These are phyloP conservation scores for Penicillium sp. DNA, from an alignment of 2,329 filamentous ascomycete genomes.

Conservation along the genomic window DNA sequence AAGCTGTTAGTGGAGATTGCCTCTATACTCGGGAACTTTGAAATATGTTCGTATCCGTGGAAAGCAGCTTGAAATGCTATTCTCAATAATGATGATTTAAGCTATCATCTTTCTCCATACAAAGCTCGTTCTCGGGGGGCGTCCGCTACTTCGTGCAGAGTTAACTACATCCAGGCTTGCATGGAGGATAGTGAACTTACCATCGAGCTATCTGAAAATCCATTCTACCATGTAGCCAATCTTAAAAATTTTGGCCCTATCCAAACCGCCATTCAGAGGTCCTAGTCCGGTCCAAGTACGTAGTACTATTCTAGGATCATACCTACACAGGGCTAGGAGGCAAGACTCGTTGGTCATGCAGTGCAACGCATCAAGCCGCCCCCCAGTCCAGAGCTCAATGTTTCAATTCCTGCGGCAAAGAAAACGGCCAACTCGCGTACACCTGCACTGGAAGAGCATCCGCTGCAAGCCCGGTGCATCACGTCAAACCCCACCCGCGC, in stretches of 20 bases:
- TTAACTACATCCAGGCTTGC: not conserved
- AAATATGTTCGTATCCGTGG: conserved; percentile 3
- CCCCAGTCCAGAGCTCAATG: conserved; percentile 7
- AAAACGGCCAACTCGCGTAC: conserved; percentile 18
- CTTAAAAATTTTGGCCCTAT: not conserved
- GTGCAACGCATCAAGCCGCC: conserved; percentile 20
- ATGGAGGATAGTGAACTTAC: not conserved
- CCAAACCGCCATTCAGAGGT: not conserved
- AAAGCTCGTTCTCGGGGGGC: too few species aligned
- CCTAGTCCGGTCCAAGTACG: not conserved
- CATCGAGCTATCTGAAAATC: not conserved
- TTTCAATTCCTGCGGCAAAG: conserved; percentile 12
- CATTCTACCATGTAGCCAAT: not conserved
- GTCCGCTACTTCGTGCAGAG: not conserved
- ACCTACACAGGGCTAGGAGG: not conserved
- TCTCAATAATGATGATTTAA: too few species aligned
- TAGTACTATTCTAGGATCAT: not conserved
- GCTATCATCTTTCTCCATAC: not conserved
- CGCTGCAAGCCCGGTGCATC: conserved; percentile 3
- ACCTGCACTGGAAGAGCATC: conserved; percentile 10
- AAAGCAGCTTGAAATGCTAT: too few species aligned
- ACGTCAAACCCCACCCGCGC: conserved; percentile 4
- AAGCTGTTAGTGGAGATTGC: not conserved
- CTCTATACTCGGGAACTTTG: not conserved
- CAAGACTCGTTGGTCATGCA: conserved; percentile 15